These are phyloP conservation scores for Fragilaria crotonensis DNA, from an alignment of 108 stramenopile genomes.

Conservation along the genomic window DNA sequence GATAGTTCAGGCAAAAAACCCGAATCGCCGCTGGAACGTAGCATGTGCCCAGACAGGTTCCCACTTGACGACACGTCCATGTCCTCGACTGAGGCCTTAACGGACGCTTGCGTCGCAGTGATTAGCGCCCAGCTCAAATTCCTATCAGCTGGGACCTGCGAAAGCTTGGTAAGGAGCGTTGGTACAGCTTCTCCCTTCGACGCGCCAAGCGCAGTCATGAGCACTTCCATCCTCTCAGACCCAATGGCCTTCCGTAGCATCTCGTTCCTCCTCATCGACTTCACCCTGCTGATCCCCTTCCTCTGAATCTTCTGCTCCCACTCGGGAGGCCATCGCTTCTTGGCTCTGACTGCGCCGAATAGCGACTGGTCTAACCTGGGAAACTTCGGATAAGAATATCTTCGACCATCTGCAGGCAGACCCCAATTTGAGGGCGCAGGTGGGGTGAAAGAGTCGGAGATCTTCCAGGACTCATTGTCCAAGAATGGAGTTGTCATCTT, in stretches of 20 bases:
- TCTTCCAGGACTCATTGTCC: conserved; percentile 34
- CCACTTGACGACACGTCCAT: background rate
- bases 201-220: background rate
- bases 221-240: background rate
- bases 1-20: background rate
- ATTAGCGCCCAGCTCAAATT: conserved; percentile 13
- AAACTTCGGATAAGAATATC: conserved; percentile 38
- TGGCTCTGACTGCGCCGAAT: conserved; percentile 29
- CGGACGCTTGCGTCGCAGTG: background rate
- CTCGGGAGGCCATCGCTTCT: conserved; percentile 6
- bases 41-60: background rate
- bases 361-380: conserved; percentile 26
- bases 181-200: conserved; percentile 1
- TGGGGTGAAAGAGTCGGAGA: conserved; percentile 37
- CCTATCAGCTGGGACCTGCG: conserved; percentile 15
- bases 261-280: conserved; percentile 1
- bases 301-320: conserved; percentile 1
- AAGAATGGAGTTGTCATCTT: conserved; percentile 72
- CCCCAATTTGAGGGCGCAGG: conserved; percentile 47
- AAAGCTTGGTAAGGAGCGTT: conserved; percentile 9
- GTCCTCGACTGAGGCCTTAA: background rate
- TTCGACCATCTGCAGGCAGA: conserved; percentile 27
- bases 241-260: conserved; percentile 14
- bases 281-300: background rate
- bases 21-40: background rate